Evolutionary conservation across 441 rosid genomes (phyloP).

Genomic region (Adansonia madagascariensis): DNA sequence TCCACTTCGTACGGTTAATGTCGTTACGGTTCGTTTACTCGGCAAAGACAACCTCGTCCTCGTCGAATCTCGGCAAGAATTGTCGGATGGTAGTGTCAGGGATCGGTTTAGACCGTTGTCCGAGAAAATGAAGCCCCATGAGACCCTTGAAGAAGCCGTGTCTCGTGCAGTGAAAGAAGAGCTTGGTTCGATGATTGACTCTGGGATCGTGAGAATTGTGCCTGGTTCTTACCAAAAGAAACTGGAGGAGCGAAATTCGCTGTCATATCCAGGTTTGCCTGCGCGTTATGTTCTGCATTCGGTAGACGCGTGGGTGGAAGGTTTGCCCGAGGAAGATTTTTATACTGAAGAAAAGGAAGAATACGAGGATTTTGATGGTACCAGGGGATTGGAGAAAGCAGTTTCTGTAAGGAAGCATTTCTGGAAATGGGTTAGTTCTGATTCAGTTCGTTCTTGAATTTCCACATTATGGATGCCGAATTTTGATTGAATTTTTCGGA

Average conservation of each 20-base stretch:
- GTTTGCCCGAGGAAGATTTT: conserved; percentile 80
- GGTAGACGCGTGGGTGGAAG: conserved; percentile 68
- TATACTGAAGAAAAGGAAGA: conserved; percentile 71
- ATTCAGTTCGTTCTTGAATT: conserved; percentile 46
- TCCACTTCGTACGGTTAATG: conserved; percentile 74
- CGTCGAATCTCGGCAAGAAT: conserved; percentile 75
- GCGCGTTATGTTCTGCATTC: conserved; percentile 70
- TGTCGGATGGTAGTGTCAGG: conserved; percentile 76
- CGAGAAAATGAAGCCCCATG: conserved; percentile 89
- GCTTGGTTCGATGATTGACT: conserved; percentile 56
- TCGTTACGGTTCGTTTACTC: conserved; percentile 59
- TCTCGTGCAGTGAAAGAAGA: conserved; percentile 80
- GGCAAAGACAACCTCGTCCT: conserved; percentile 47
- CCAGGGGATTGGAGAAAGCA: conserved; percentile 50
- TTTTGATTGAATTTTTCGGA: conserved; percentile 1
- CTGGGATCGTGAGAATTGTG: conserved; percentile 45
- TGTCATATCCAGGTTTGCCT: conserved; percentile 78
- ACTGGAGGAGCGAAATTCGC: conserved; percentile 71
- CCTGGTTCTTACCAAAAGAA: conserved; percentile 60
- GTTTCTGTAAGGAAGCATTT: conserved; percentile 74
- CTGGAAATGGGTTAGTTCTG: conserved; percentile 84
- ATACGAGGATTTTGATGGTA: conserved; percentile 47
- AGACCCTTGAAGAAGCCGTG: conserved; percentile 62
- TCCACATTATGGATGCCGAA: neutral
- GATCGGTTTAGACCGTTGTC: conserved; percentile 70